A percentile compares a stretch with the other conserved stretches of the same genome.
These are phyloP conservation scores for Erucastrum elatum DNA, from an alignment of 345 rosid species.

Conservation along the genomic window DNA sequence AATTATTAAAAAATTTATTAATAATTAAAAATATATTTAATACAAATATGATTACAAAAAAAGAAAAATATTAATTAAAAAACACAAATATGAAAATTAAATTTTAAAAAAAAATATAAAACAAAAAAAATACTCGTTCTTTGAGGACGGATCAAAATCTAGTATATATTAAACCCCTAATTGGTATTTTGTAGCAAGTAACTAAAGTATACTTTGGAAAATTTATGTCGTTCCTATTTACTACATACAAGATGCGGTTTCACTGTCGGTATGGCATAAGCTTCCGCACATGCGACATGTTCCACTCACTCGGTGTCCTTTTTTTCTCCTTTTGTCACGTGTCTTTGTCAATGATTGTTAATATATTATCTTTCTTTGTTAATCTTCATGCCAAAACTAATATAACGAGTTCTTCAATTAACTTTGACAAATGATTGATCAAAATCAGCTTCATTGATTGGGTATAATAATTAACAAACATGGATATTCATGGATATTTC, in stretches of 20 bases:
- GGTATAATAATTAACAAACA: neutral
- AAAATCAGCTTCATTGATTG: slow-evolving; percentile 5
- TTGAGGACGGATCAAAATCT: too few species aligned
- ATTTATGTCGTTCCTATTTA: neutral
- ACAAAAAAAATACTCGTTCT: too few species aligned
- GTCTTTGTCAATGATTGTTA: slow-evolving; percentile 29
- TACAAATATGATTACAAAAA: too few species aligned
- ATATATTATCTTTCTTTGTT: slow-evolving; percentile 20
- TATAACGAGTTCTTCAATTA: neutral
- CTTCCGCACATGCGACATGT: slow-evolving; percentile 38
- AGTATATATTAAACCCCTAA: too few species aligned
- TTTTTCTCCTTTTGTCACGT: slow-evolving; percentile 27
- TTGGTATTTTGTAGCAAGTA: neutral
- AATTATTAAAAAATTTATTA: too few species aligned
- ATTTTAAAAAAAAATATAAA: too few species aligned
- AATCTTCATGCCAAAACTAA: slow-evolving; percentile 4
- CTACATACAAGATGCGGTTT: slow-evolving; percentile 4
- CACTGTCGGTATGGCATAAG: slow-evolving; percentile 34
- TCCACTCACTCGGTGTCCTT: slow-evolving; percentile 31
- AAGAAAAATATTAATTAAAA: too few species aligned
- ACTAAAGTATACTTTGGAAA: neutral
- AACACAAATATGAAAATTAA: too few species aligned
- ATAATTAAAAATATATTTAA: too few species aligned
- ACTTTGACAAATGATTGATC: slow-evolving; percentile 23
- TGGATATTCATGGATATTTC: too few species aligned